phyloP scores from a whole-genome alignment of 768 basidiomycete genomes.

The Pisolithus microcarpus region DNA sequence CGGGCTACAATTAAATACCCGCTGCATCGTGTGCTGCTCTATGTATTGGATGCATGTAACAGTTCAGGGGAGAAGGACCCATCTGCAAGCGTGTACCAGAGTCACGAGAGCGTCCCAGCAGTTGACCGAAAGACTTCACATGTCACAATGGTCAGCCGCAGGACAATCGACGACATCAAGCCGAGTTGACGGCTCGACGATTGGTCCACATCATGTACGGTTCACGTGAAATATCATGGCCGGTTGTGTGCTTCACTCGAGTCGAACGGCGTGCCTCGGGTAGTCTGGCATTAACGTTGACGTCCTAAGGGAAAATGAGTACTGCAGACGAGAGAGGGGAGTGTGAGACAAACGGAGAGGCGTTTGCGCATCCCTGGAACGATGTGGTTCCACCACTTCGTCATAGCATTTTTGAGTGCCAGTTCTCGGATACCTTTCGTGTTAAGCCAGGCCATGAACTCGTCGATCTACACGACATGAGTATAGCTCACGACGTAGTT shows the following conservation, averaged over 20 bases:
- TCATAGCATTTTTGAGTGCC: slow-evolving; percentile 66
- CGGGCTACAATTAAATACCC: slow-evolving; percentile 15
- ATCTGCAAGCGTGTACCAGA: background rate
- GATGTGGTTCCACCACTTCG: slow-evolving; percentile 81
- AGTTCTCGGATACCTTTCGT: slow-evolving; percentile 86
- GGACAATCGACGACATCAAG: slow-evolving; percentile 7
- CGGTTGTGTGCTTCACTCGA: slow-evolving; percentile 52
- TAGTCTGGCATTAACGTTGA: slow-evolving; percentile 59
- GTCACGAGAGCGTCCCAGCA: no score
- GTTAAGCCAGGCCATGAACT: slow-evolving; percentile 85
- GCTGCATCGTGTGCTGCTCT: slow-evolving; percentile 9
- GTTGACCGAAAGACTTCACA: background rate
- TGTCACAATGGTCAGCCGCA: background rate
- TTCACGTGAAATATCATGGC: slow-evolving; percentile 63
- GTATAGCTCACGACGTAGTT: slow-evolving; percentile 3
- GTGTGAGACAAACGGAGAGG: slow-evolving; percentile 47
- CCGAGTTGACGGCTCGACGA: slow-evolving; percentile 52
- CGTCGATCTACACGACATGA: slow-evolving; percentile 52
- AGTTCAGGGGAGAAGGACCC: background rate
- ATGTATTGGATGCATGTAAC: slow-evolving; percentile 8
- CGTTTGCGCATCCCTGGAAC: slow-evolving; percentile 74
- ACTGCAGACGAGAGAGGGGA: background rate
- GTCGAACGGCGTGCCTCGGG: slow-evolving; percentile 78
- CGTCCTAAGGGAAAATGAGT: slow-evolving; percentile 42
- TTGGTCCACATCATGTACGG: slow-evolving; percentile 89